Conservation (phyloP, 176 grass and related monocot species). For the Carex parvula region DNA sequence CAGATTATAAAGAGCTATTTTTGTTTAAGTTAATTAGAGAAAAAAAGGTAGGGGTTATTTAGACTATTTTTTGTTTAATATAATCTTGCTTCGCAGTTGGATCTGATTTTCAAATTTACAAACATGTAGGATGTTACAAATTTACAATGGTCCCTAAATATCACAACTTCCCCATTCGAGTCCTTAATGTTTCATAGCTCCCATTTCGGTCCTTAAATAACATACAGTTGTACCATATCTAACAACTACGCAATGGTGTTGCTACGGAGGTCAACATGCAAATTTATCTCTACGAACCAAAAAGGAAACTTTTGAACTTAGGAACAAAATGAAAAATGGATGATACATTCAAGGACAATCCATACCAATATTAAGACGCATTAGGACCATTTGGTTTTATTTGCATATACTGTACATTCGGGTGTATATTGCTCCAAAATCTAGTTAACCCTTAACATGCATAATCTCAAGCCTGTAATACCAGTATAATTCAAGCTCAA, state of each 20-base stretch:
- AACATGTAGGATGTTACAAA: background rate
- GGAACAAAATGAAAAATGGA: background rate
- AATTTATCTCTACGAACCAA: background rate
- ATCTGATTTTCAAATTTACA: background rate
- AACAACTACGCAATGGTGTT: background rate
- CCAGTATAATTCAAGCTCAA: background rate
- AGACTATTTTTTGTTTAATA: background rate
- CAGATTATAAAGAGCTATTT: background rate
- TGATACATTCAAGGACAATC: background rate
- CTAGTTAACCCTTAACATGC: background rate
- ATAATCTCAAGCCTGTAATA: background rate
- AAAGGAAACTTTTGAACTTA: background rate
- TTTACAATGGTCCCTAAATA: background rate
- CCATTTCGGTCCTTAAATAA: background rate
- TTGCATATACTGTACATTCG: constrained; percentile 3
- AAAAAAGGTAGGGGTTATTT: background rate
- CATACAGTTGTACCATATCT: background rate
- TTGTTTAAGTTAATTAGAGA: background rate
- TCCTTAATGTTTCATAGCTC: background rate
- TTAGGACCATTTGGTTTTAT: too few relatives aligned
- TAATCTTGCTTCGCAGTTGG: background rate
- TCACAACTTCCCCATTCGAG: background rate
- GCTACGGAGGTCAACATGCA: background rate
- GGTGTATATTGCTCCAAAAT: background rate
- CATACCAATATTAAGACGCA: background rate